Conservation (phyloP, 2,329 filamentous ascomycete genomes). For the Diplodia sapinea region DNA sequence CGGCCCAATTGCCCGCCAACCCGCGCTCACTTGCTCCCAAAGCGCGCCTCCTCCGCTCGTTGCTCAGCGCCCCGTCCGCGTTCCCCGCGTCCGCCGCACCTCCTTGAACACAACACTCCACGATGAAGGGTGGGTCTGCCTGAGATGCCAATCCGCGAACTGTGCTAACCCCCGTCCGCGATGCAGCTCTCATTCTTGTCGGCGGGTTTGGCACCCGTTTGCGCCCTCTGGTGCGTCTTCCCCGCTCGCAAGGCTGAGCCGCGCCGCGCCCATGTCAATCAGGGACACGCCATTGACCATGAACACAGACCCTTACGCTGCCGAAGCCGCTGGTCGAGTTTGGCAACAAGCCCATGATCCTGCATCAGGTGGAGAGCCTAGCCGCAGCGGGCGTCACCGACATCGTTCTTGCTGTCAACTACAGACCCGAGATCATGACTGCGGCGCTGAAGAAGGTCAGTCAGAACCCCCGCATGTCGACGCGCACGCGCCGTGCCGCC, state of each 20-base stretch:
- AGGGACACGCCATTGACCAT: slow-evolving; percentile 37
- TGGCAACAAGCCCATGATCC: slow-evolving; percentile 98
- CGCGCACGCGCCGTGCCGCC: neutral
- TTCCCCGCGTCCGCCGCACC: slow-evolving; percentile 14
- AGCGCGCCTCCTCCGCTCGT: slow-evolving; percentile 23
- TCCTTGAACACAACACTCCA: slow-evolving; percentile 28
- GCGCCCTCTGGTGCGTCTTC: slow-evolving; percentile 77
- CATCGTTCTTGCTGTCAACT: slow-evolving; percentile 98
- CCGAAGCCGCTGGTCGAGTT: slow-evolving; percentile 98
- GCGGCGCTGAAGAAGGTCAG: slow-evolving; percentile 83
- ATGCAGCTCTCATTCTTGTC: slow-evolving; percentile 91
- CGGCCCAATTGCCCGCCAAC: slow-evolving; percentile 4
- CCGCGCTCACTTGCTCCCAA: slow-evolving; percentile 10
- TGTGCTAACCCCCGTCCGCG: slow-evolving; percentile 32
- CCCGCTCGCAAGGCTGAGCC: slow-evolving; percentile 34
- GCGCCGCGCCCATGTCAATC: slow-evolving; percentile 35
- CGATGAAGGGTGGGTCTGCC: slow-evolving; percentile 32
- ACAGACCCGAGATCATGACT: slow-evolving; percentile 97
- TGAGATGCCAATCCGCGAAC: slow-evolving; percentile 16
- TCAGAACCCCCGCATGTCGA: slow-evolving; percentile 35
- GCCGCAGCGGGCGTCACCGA: slow-evolving; percentile 94
- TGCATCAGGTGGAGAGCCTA: slow-evolving; percentile 95
- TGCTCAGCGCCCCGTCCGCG: neutral
- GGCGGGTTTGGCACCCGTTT: slow-evolving; percentile 98
- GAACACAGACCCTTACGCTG: slow-evolving; percentile 82